These are phyloP conservation scores for Aureobasidium sp. DNA, from an alignment of 2,329 filamentous ascomycete genomes.

Conservation along the genomic window DNA sequence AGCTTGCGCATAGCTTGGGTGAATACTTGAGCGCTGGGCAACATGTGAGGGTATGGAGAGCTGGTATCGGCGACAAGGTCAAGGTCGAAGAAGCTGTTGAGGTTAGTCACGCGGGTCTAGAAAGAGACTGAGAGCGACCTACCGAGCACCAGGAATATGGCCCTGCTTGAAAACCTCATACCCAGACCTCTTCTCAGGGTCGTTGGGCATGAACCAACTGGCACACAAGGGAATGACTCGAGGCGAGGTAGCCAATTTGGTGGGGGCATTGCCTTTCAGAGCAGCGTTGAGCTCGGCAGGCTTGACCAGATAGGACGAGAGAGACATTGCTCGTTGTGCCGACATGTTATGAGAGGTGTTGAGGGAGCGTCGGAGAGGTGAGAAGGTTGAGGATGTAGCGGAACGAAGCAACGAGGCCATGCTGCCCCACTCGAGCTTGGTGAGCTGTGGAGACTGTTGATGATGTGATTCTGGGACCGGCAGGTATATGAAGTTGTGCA, in stretches of 20 bases:
- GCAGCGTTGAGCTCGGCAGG: constrained; percentile 76
- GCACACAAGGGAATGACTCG: constrained; percentile 85
- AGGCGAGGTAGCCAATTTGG: constrained; percentile 71
- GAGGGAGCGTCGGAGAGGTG: neutral
- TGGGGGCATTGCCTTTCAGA: constrained; percentile 72
- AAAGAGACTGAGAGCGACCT: neutral
- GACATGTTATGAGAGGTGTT: neutral
- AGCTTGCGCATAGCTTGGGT: constrained; percentile 81
- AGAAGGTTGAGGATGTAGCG: neutral
- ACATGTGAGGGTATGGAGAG: constrained; percentile 93
- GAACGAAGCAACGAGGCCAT: constrained; percentile 9
- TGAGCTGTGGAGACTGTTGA: neutral
- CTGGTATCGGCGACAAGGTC: constrained; percentile 83
- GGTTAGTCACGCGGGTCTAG: neutral
- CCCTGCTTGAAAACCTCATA: constrained; percentile 72
- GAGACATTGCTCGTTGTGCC: constrained; percentile 28
- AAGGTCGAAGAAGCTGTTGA: constrained; percentile 72
- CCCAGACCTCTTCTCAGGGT: constrained; percentile 65
- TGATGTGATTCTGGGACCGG: neutral
- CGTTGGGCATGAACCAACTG: constrained; percentile 94
- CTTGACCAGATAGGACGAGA: constrained; percentile 80
- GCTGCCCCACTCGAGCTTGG: neutral
- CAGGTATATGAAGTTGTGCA: neutral
- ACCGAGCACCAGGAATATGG: constrained; percentile 76
- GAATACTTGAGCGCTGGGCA: constrained; percentile 74